phyloP scores from a whole-genome alignment of 306 rosid genomes.

The Citrullus amarus region DNA sequence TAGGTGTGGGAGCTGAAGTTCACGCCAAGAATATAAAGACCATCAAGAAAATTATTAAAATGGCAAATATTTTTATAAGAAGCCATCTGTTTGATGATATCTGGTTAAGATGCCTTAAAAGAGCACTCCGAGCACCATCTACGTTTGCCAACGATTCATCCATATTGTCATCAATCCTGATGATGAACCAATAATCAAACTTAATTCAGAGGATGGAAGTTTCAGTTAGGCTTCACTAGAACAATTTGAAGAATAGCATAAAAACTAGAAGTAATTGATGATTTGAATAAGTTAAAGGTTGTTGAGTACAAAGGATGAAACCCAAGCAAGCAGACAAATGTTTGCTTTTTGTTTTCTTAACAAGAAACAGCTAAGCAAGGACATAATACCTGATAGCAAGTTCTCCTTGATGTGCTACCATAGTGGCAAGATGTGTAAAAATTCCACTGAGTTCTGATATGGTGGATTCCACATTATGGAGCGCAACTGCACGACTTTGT shows the following conservation, averaged over 20 bases:
- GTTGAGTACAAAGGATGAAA: background rate
- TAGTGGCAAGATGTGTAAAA: conserved; percentile 83
- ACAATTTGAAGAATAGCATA: background rate
- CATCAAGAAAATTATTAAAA: conserved; percentile 57
- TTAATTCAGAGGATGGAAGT: conserved; percentile 4
- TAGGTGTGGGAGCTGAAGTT: conserved; percentile 6
- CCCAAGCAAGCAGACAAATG: background rate
- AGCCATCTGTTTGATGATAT: conserved; percentile 92
- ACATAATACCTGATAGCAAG: conserved; percentile 79
- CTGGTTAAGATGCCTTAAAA: conserved; percentile 69
- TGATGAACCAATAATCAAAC: conserved; percentile 9
- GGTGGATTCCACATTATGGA: conserved; percentile 90
- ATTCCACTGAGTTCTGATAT: conserved; percentile 92
- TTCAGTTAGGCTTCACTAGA: background rate
- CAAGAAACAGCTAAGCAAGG: conserved; percentile 11
- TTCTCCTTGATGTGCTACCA: conserved; percentile 98
- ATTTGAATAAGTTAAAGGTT: background rate
- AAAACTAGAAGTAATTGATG: background rate
- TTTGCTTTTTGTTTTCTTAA: background rate
- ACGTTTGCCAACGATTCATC: conserved; percentile 82
- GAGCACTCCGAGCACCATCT: conserved; percentile 82
- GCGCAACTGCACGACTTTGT: conserved; percentile 65
- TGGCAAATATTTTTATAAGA: conserved; percentile 64
- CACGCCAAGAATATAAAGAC: conserved; percentile 77
- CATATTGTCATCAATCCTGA: conserved; percentile 93